A percentile compares a stretch with the other conserved stretches of the same genome.
Conservation (phyloP, 2,329 filamentous ascomycete genomes). For the Tolypocladium paradoxum region DNA sequence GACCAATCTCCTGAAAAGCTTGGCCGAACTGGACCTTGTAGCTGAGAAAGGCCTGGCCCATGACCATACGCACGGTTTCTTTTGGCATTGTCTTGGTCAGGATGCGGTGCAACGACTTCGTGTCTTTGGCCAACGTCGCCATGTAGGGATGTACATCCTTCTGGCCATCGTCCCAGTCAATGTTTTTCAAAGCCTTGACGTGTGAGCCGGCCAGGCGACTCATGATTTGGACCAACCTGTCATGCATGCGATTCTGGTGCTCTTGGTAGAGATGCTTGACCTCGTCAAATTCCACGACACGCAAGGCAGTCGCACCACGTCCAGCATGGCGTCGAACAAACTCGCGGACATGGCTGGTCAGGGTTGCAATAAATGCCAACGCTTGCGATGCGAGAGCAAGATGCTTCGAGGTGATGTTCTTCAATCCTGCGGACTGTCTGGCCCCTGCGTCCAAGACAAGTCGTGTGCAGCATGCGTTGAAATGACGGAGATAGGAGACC, state of each 20-base stretch:
- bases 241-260: constrained; percentile 81
- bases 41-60: constrained; percentile 71
- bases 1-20: constrained; percentile 53
- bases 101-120: constrained; percentile 71
- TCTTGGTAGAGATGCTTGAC: constrained; percentile 75
- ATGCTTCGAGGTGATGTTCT: constrained; percentile 94
- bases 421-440: constrained; percentile 76
- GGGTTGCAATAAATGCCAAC: constrained; percentile 72
- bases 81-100: constrained; percentile 74
- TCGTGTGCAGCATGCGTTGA: constrained; percentile 94
- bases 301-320: constrained; percentile 38
- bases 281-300: constrained; percentile 79
- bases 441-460: constrained; percentile 92
- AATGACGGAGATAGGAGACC: constrained; percentile 78
- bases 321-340: constrained; percentile 70
- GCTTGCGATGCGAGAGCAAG: constrained; percentile 85
- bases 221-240: constrained; percentile 92
- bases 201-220: constrained; percentile 62
- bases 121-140: constrained; percentile 81
- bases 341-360: constrained; percentile 85
- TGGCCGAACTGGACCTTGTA: constrained; percentile 72
- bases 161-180: constrained; percentile 57
- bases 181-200: constrained; percentile 60
- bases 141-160: constrained; percentile 56
- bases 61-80: constrained; percentile 67